A percentile compares a stretch with the other conserved stretches of the same genome.
Conservation (phyloP, 176 grass and related monocot genomes). For the Triticum urartu region DNA sequence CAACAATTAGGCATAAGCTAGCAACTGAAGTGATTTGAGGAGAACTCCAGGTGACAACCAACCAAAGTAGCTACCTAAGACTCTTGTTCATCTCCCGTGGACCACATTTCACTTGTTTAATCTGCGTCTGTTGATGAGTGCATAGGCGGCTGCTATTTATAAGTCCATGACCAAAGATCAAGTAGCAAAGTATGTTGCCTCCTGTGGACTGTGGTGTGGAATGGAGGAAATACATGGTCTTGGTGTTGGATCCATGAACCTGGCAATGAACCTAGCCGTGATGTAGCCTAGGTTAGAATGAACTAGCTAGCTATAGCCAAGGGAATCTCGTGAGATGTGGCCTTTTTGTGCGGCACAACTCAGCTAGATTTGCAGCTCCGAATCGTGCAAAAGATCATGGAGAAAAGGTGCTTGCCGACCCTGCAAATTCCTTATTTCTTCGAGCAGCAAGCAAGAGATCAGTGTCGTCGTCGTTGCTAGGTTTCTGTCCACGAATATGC, state of each 20-base stretch:
- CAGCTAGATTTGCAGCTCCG: not conserved
- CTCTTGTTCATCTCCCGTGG: not conserved
- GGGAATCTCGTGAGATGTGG: constrained; percentile 28
- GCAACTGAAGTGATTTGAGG: constrained; percentile 37
- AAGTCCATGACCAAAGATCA: not conserved
- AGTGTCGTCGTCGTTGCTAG: not conserved
- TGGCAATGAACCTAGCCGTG: constrained; percentile 52
- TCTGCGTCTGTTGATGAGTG: constrained; percentile 9
- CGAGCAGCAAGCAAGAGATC: not conserved
- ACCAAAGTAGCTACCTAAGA: constrained; percentile 13
- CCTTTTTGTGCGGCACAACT: not conserved
- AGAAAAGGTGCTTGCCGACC: not conserved
- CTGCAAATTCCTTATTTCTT: constrained; percentile 45
- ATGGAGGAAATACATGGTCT: not conserved
- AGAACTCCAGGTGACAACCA: constrained; percentile 35
- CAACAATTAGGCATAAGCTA: not conserved
- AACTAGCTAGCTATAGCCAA: not conserved
- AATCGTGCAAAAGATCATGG: constrained; percentile 29
- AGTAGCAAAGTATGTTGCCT: not conserved
- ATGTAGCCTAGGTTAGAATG: constrained; percentile 51
- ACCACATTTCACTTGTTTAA: not conserved
- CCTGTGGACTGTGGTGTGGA: too few species aligned
- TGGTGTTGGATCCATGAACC: not conserved
- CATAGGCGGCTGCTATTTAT: constrained; percentile 47
- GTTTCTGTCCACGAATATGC: constrained; percentile 31